Conservation (phyloP, 108 stramenopile genomes). For the Fragilariopsis cylindrus region DNA sequence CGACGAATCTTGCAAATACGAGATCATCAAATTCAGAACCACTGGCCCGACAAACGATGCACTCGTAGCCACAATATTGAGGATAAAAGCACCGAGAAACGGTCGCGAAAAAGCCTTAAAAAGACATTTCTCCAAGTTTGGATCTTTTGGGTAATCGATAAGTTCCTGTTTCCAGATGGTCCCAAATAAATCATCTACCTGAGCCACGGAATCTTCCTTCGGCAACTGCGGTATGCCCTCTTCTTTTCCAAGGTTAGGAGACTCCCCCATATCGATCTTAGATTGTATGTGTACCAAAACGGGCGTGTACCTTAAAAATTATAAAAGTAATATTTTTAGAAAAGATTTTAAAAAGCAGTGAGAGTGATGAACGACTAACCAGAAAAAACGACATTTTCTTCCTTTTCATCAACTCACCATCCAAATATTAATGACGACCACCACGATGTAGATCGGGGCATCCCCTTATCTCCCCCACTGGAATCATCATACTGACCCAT, state of each 20-base stretch:
- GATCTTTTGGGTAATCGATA: constrained; percentile 9
- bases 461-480: too few relatives aligned
- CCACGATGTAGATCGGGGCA: too few relatives aligned
- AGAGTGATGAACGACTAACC: too few relatives aligned
- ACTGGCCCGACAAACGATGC: constrained; percentile 76
- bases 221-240: constrained; percentile 49
- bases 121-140: constrained; percentile 47
- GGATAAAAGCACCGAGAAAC: constrained; percentile 56
- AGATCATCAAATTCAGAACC: constrained; percentile 64
- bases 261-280: constrained; percentile 46
- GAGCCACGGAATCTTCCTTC: constrained; percentile 40
- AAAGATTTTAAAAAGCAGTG: too few relatives aligned
- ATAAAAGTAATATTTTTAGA: too few relatives aligned
- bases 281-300: constrained; percentile 53
- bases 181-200: constrained; percentile 38
- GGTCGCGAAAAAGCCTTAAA: constrained; percentile 48
- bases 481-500: too few relatives aligned
- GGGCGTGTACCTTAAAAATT: constrained; percentile 43
- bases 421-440: too few relatives aligned
- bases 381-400: too few relatives aligned
- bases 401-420: too few relatives aligned
- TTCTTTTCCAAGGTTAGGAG: constrained; percentile 40
- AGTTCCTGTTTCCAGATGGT: constrained; percentile 52
- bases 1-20: constrained; percentile 45
- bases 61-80: constrained; percentile 77